Evolutionary conservation across 441 rosid species (phyloP), one percentile per base, ranked within the genome.

Genomic region (Metrosideros polymorpha): DNA sequence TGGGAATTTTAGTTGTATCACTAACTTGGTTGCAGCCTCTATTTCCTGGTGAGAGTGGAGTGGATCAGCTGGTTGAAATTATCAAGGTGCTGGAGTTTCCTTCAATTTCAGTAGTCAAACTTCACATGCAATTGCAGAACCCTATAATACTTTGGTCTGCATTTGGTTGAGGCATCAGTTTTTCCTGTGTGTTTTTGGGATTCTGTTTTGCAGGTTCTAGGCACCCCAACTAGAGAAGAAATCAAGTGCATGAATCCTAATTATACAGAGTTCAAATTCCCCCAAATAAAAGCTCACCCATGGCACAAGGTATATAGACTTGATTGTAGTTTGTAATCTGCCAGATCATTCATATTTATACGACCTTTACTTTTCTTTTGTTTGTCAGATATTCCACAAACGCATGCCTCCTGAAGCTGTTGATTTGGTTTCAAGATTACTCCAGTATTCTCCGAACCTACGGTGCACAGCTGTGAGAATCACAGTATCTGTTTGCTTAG

Each of bases 191-290:
- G 79, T 39, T 71, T 55, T 71, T 39, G 47, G 79, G 14, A 22
- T 9, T 29, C 61, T 83, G 39, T 84, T 89, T 90, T 88, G 85
- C 87, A 96, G 99, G 96, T 98, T 84, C 91, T 98, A 91, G 99
- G 99, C 79, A 98, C 99, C 83, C 99, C 99, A 49, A 95, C 99
- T 2, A 92, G 99, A 89, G 99, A 98, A 90, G 99, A 98, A 92
- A 98, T 96, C 84, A 95, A 95, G 85, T 98, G 99, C 94, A 98
- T 98, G 99, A 96, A 98, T 83, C 99, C 99, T 43, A 93, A 96
- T 87, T 96, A 98, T 89, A 97, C 97, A 0, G 98, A 97, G 88
- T 94, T 93, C 92, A 97, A 95, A 85, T 97, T 97, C 85, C 99
- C 98, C 87, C 99, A 97, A 92, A 97, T 96, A 61, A 97, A 97